A percentile compares a stretch with the other conserved stretches of the same genome.
Conservation (phyloP, 73 alveolate genomes). For the Paramecium tetraurelia region DNA sequence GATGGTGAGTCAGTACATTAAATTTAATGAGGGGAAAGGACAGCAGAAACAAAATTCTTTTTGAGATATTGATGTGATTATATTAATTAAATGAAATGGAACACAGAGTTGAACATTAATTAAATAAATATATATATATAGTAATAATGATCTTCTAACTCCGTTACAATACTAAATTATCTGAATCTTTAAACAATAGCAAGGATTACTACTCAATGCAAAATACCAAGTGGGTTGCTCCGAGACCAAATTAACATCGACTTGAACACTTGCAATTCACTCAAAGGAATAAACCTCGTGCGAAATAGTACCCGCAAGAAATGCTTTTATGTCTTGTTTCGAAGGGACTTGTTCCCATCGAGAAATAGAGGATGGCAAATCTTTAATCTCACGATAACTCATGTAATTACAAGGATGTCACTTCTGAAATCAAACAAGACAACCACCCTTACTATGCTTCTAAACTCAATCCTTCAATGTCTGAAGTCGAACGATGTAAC, state of each 20-base stretch:
- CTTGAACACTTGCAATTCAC: not conserved
- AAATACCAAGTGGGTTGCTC: constrained; percentile 12
- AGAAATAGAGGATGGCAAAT: not conserved
- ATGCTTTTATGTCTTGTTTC: constrained; percentile 10
- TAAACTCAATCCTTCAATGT: not conserved
- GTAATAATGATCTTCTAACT: not conserved
- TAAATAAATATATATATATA: not conserved
- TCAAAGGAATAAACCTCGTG: not conserved
- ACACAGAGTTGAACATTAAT: not conserved
- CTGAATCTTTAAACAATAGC: constrained; percentile 5
- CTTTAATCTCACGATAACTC: not conserved
- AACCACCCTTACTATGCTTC: not conserved
- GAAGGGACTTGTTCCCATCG: constrained; percentile 22
- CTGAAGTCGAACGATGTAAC: not conserved
- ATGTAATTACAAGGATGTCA: not conserved
- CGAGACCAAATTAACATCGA: not conserved
- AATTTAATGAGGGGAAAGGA: not conserved
- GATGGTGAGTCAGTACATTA: not conserved
- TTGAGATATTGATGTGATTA: not conserved
- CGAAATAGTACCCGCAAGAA: not conserved
- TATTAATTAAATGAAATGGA: not conserved
- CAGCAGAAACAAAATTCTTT: not conserved
- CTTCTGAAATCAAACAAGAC: not conserved
- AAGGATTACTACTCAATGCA: not conserved
- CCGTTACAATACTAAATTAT: constrained; percentile 14